Conservation (phyloP, 2,329 filamentous ascomycete genomes). For the Sporothrix pseudoabietina region DNA sequence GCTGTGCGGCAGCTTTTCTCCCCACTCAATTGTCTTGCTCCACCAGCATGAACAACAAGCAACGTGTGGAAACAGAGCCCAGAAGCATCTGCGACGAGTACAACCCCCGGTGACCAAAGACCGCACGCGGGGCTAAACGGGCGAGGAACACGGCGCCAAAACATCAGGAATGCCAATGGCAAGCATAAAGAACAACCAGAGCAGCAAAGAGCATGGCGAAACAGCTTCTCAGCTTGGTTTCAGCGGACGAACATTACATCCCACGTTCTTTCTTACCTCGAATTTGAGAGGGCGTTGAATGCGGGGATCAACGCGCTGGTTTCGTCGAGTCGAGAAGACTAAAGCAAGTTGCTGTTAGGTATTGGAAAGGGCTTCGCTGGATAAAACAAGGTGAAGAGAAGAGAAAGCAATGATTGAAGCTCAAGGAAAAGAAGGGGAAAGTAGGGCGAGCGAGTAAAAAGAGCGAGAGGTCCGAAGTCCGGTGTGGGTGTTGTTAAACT, state of each 20-base stretch:
- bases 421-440: neutral
- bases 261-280: conserved; percentile 14
- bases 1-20: neutral
- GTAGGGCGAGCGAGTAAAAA: neutral
- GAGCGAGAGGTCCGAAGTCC: neutral
- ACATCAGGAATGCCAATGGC: neutral
- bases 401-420: neutral
- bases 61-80: conserved; percentile 3
- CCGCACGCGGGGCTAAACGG: neutral
- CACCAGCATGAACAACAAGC: conserved; percentile 17
- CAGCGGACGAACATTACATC: neutral
- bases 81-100: conserved; percentile 10
- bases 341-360: neutral
- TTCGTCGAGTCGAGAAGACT: conserved; percentile 1
- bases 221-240: conserved; percentile 26
- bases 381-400: neutral
- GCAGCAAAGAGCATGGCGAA: conserved; percentile 27
- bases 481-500: neutral
- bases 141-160: neutral
- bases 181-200: neutral
- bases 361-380: neutral
- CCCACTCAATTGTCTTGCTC: neutral
- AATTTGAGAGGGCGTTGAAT: conserved; percentile 1
- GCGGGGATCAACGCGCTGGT: conserved; percentile 21
- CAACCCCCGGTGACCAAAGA: neutral